These are phyloP conservation scores for Cryomyces antarcticus DNA, from an alignment of 495 filamentous ascomycete genomes.

Conservation along the genomic window DNA sequence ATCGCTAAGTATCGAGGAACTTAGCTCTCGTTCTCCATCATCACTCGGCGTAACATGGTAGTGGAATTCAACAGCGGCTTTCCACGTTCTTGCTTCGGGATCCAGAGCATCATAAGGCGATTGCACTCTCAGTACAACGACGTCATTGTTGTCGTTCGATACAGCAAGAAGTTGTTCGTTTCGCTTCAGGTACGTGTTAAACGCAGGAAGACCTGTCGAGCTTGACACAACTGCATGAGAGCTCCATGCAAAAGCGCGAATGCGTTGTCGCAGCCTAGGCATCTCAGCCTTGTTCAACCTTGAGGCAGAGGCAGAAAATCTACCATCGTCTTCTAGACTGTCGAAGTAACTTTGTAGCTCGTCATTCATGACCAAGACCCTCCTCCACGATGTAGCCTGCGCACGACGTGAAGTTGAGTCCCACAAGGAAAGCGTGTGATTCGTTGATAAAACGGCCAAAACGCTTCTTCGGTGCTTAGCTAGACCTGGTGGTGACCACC, in stretches of 20 bases:
- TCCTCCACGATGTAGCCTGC: slow-evolving; percentile 13
- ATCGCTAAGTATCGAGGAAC: not conserved
- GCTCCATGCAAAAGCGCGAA: slow-evolving; percentile 15
- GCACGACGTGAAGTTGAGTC: slow-evolving; percentile 4
- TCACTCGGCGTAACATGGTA: not conserved
- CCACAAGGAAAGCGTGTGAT: slow-evolving; percentile 20
- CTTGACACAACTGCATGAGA: not conserved
- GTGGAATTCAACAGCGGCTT: not conserved
- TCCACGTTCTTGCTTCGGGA: not conserved
- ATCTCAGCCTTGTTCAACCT: not conserved
- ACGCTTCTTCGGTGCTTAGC: slow-evolving; percentile 35
- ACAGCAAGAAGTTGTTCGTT: slow-evolving; percentile 18
- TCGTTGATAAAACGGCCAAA: slow-evolving; percentile 39
- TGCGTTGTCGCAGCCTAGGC: slow-evolving; percentile 7
- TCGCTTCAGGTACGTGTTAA: slow-evolving; percentile 7
- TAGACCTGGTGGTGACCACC: slow-evolving; percentile 42
- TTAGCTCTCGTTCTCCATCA: no score
- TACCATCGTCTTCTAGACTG: not conserved
- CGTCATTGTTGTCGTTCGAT: slow-evolving; percentile 24
- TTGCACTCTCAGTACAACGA: slow-evolving; percentile 17
- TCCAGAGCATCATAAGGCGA: slow-evolving; percentile 8
- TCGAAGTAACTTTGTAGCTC: slow-evolving; percentile 6
- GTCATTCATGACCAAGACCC: slow-evolving; percentile 16
- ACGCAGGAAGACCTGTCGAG: not conserved
- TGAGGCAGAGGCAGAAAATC: not conserved